A percentile compares a stretch with the other conserved stretches of the same genome.
These are phyloP conservation scores for Pyrenopolyporus hunteri DNA, from an alignment of 495 filamentous ascomycete genomes.

Conservation along the genomic window DNA sequence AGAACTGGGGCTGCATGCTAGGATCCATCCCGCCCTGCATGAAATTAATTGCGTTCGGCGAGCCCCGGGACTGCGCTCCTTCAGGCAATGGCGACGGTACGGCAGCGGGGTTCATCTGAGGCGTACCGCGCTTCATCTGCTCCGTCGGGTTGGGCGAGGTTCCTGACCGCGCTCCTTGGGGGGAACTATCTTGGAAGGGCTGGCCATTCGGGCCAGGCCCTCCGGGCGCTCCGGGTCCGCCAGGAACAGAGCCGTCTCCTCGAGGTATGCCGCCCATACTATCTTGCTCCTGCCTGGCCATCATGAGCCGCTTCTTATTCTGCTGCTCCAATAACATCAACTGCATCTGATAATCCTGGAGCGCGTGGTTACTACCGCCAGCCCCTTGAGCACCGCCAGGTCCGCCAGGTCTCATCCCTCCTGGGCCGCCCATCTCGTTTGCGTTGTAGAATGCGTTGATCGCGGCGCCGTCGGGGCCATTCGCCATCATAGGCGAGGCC, in stretches of 20 bases:
- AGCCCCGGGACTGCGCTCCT: conserved; percentile 75
- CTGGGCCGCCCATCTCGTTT: conserved; percentile 51
- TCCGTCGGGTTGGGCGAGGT: conserved; percentile 89
- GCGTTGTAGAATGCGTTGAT: conserved; percentile 72
- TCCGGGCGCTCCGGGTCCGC: conserved; percentile 60
- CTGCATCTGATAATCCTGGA: conserved; percentile 99
- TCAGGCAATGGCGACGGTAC: conserved; percentile 86
- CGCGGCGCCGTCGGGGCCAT: conserved; percentile 68
- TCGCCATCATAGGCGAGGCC: conserved; percentile 79
- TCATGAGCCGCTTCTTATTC: conserved; percentile 95
- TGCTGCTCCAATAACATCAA: conserved; percentile 98
- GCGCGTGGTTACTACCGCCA: conserved; percentile 82
- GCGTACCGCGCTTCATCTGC: conserved; percentile 85
- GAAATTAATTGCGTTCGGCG: conserved; percentile 82
- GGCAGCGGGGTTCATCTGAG: conserved; percentile 80
- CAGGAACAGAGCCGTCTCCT: conserved; percentile 59
- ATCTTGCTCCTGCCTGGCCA: conserved; percentile 97
- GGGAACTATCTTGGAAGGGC: conserved; percentile 73
- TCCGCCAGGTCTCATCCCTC: conserved; percentile 63
- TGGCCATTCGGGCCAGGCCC: conserved; percentile 60
- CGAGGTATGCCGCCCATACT: conserved; percentile 62
- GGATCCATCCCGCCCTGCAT: conserved; percentile 70
- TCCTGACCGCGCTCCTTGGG: conserved; percentile 77
- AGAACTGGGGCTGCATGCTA: conserved; percentile 66
- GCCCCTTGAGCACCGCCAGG: conserved; percentile 58